Evolutionary conservation across 2,329 filamentous ascomycete genomes (phyloP), one percentile per base, ranked within the genome.

Genomic region (Ceratocystis ficicola): DNA sequence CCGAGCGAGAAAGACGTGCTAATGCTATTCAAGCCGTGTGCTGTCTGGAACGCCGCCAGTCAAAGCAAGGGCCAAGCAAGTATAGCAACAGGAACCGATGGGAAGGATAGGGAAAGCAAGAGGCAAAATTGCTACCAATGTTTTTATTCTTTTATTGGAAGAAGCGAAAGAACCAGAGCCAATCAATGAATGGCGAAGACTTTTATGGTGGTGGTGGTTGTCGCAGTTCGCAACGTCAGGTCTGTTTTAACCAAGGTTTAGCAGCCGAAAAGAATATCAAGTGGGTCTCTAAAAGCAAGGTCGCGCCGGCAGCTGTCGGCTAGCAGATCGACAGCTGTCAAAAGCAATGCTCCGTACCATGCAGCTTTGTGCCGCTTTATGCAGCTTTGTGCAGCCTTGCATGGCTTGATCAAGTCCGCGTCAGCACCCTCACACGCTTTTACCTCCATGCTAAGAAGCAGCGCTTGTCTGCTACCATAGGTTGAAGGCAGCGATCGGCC

Each of bases 161-260:
- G 48, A 20, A 52, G 48, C 48, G 22, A 52, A 25, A 52, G 7
- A 20, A 22, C n/a, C n/a, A 20, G 10, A 12, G n/a, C 48, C n/a
- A 25, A 52, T 52, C 10, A n/a, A 25, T 52, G 8, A 12, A 32
- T 17, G 7, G 30, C 36, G 55, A 59, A 59, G 55, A 59, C 55
- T 59, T 59, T 59, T 59, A 32, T 59, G 25, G 12, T 59, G 22
- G 22, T 25, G 55, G 55, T 59, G 55, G 12, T 59, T 36, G 55
- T 59, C 55, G 55, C 55, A 59, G 32, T 59, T 59, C 55, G 55
- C 55, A 59, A 59, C 28, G 6, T 36, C 55, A 59, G n/a, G 55
- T 59, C 32, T 20, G 15, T 59, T 30, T n/a, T n/a, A n/a, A n/a
- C 25, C 55, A 59, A 59, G 32, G 55, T 59, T 59, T 36, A n/a